These are phyloP conservation scores for Fusarium sp. DNA, from an alignment of 2,329 filamentous ascomycete genomes.

Conservation along the genomic window DNA sequence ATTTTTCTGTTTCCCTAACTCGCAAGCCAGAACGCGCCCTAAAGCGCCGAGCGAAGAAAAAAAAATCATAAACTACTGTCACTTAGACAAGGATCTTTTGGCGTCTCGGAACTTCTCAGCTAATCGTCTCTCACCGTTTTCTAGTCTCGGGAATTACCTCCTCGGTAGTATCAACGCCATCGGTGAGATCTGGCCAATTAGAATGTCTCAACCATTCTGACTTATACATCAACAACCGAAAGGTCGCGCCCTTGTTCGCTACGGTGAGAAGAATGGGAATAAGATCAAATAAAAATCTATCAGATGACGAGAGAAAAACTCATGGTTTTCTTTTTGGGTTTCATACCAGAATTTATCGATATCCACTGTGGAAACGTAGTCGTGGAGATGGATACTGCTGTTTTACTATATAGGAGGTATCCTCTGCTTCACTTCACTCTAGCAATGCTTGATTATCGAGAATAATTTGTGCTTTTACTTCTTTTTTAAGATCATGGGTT, in stretches of 20 bases:
- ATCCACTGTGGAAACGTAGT: constrained; percentile 23
- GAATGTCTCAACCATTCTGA: background rate
- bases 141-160: background rate
- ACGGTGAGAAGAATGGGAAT: background rate
- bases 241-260: constrained; percentile 11
- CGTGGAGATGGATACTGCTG: constrained; percentile 8
- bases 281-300: constrained; percentile 3
- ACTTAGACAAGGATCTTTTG: background rate
- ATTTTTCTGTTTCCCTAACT: background rate
- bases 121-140: background rate
- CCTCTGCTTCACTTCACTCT: background rate
- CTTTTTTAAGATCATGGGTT: constrained; percentile 11
- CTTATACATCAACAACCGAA: constrained; percentile 19
- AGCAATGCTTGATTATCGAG: background rate
- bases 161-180: background rate
- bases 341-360: background rate
- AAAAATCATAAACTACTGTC: background rate
- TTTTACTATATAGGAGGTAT: constrained; percentile 9
- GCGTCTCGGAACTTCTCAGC: background rate
- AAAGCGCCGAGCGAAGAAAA: background rate
- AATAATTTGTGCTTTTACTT: background rate
- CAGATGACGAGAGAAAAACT: constrained; percentile 10
- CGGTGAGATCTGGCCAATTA: constrained; percentile 30
- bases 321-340: background rate
- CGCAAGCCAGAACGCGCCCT: background rate